Base-by-base conservation (phyloP, 768 basidiomycete species). In the Rhodosporidiobolus odoratus region DNA sequence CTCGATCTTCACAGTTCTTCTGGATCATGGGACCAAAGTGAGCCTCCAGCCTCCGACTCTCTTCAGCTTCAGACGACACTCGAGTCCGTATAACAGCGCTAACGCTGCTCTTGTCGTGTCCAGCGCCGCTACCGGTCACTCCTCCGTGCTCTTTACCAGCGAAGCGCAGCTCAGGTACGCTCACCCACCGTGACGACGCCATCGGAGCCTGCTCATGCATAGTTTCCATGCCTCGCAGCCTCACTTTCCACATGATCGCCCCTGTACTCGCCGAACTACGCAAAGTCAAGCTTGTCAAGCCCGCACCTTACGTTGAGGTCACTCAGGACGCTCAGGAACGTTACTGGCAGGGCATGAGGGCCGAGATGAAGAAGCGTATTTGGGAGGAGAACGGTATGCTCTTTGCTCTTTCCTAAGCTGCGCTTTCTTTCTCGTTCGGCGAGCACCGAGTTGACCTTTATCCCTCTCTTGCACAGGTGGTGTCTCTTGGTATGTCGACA, bases 1-100 rank as follows among this genome's bases (percentile, higher is more conserved):
- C 7, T 58, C 34, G n/a, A n/a, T 32, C 45, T 17, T 13, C n/a
- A 35, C 56, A 45, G 27, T 27, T 23, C 43, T 74, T 74, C 69
- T 74, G 68, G 69, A 27, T 77, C 17, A 73, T 69, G 66, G 78
- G 78, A 0, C 77, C 78, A 10, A 76, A 76, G 40, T 43, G 8
- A 6, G 58, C 30, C 19, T 32, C 58, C 58, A 1, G 4, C 27
- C 40, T 17, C 25, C 12, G 25, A 57, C 58, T 25, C 27, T 40
- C 7, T 9, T 50, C 23, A 16, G 21, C 23, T n/a, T 50, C 48
- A 13, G 43, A 45, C 21, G n/a, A n/a, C n/a, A n/a, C n/a, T n/a
- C n/a, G n/a, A n/a, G n/a, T n/a, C n/a, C n/a, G n/a, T n/a, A n/a
- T n/a, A n/a, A n/a, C 43, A 13, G 13, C 23, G 23, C 43, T 45